Conservation (phyloP, 257 asterid genomes). For the Scutellaria galericulata region DNA sequence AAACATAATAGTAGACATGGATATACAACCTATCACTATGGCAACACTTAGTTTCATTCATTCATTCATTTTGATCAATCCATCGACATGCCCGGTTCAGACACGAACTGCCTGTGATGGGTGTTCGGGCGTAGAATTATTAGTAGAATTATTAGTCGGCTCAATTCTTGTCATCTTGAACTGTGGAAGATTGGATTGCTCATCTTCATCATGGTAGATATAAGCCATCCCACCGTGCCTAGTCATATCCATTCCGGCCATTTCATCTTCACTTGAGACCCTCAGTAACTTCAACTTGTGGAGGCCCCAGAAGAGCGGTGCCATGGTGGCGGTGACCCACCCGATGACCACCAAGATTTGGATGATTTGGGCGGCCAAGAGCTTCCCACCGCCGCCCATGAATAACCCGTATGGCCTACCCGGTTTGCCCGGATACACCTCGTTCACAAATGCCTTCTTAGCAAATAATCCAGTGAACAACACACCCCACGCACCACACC, state of each 20-base stretch:
- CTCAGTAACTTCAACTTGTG: constrained; percentile 55
- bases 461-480: constrained; percentile 72
- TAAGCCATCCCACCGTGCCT: constrained; percentile 78
- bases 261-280: constrained; percentile 59
- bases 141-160: constrained; percentile 45
- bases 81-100: neutral
- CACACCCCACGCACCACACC: constrained; percentile 74
- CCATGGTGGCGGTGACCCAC: constrained; percentile 76
- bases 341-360: constrained; percentile 54
- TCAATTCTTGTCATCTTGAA: constrained; percentile 49
- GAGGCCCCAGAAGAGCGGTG: constrained; percentile 53
- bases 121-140: constrained; percentile 40
- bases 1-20: neutral
- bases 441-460: constrained; percentile 44
- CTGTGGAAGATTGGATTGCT: constrained; percentile 44
- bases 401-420: constrained; percentile 65
- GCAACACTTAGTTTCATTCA: neutral
- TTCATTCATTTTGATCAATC: neutral
- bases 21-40: neutral
- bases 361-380: constrained; percentile 61
- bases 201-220: constrained; percentile 62
- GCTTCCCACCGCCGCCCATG: constrained; percentile 77
- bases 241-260: constrained; percentile 68
- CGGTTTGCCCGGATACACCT: constrained; percentile 50
- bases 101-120: neutral